Percentiles rank a stretch among this genome's conserved stretches.
Conservation (phyloP, 2,329 filamentous ascomycete species). For the Ascochyta pisi region DNA sequence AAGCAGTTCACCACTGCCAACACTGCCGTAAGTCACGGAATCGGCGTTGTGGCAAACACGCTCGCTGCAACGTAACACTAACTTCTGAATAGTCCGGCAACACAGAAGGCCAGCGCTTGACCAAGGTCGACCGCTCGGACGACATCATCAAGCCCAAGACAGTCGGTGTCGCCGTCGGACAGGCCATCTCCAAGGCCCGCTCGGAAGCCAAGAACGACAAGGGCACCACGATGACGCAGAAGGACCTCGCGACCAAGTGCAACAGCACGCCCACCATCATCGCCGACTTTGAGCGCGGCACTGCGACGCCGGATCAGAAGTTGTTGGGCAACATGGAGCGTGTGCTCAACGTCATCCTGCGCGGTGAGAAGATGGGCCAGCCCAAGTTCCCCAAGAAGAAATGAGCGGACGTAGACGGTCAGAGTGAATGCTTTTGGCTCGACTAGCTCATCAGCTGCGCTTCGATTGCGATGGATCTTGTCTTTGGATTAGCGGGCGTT, state of each 20-base stretch:
- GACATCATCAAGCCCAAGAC: constrained; percentile 98
- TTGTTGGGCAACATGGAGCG: constrained; percentile 79
- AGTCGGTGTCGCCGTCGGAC: constrained; percentile 75
- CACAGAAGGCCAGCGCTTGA: constrained; percentile 87
- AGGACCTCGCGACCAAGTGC: constrained; percentile 83
- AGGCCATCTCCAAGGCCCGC: constrained; percentile 81
- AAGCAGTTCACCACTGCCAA: constrained; percentile 78
- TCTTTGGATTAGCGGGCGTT: constrained; percentile 39
- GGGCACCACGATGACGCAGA: constrained; percentile 80
- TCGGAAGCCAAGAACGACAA: constrained; percentile 82
- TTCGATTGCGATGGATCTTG: constrained; percentile 14
- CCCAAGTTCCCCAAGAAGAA: constrained; percentile 73
- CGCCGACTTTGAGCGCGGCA: constrained; percentile 84
- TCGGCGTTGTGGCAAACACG: neutral
- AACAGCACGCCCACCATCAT: constrained; percentile 84
- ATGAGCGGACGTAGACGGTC: constrained; percentile 50
- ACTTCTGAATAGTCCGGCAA: constrained; percentile 17
- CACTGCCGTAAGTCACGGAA: constrained; percentile 66
- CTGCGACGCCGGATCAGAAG: constrained; percentile 82
- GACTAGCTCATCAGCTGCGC: neutral
- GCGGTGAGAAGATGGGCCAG: constrained; percentile 83
- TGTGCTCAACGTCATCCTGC: constrained; percentile 85
- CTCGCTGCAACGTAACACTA: neutral
- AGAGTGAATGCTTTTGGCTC: constrained; percentile 4
- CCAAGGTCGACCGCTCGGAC: constrained; percentile 96